phyloP scores from a whole-genome alignment of 768 basidiomycete genomes.

The Cubamyces lactineus region DNA sequence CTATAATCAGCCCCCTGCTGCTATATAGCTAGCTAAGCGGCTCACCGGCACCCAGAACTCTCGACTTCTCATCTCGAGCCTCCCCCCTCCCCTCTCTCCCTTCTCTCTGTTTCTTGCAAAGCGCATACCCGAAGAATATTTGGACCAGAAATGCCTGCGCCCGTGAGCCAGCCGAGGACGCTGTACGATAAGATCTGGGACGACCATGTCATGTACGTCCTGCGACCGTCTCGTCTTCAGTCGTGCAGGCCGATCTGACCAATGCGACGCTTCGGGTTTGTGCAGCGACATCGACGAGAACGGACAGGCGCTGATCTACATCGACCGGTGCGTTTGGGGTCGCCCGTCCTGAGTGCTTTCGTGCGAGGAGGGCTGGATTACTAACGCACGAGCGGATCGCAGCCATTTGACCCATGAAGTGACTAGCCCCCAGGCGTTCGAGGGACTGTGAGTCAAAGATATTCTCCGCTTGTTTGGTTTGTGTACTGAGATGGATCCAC shows the following conservation, averaged over 20 bases:
- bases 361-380: slow-evolving; percentile 2
- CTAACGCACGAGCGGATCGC: slow-evolving; percentile 13
- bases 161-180: slow-evolving; percentile 72
- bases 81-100: neutral
- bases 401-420: slow-evolving; percentile 68
- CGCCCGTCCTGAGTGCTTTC: too few relatives aligned
- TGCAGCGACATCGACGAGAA: slow-evolving; percentile 71
- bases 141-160: slow-evolving; percentile 51
- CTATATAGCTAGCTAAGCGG: slow-evolving; percentile 3
- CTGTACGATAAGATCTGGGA: slow-evolving; percentile 99
- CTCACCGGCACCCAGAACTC: neutral
- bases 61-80: neutral
- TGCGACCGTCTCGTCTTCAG: too few relatives aligned
- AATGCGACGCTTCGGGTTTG: neutral
- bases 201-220: slow-evolving; percentile 86
- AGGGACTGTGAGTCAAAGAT: slow-evolving; percentile 46
- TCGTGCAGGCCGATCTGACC: neutral
- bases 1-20: neutral
- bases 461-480: too few relatives aligned
- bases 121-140: neutral
- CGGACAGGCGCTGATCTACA: slow-evolving; percentile 82
- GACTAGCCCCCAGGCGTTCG: slow-evolving; percentile 65
- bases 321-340: slow-evolving; percentile 42
- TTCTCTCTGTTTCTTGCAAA: neutral
- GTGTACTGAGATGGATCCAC: too few relatives aligned